Percentiles rank a stretch among this genome's conserved stretches.
Evolutionary conservation across 805 yeast species (phyloP).

Genomic region (Candida corydali): DNA sequence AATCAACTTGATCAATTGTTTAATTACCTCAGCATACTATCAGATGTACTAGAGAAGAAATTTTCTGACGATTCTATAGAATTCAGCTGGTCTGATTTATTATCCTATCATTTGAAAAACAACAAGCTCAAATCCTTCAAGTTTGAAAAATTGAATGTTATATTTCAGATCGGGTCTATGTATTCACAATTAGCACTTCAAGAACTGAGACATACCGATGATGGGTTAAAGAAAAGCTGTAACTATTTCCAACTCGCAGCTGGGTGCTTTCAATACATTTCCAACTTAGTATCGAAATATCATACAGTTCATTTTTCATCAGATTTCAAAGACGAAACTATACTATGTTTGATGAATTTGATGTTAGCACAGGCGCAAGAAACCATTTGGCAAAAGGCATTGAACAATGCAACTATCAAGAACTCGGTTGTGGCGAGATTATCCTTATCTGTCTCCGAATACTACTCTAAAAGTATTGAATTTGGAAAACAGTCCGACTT

Average conservation of each 20-base stretch:
- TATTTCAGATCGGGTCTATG: constrained; percentile 66
- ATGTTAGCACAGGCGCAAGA: constrained; percentile 88
- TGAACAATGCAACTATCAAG: constrained; percentile 41
- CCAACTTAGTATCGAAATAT: constrained; percentile 3
- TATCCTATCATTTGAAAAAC: constrained; percentile 49
- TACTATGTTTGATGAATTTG: constrained; percentile 47
- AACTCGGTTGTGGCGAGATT: constrained; percentile 61
- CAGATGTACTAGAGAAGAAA: constrained; percentile 40
- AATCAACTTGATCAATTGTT: constrained; percentile 34
- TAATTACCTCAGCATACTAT: constrained; percentile 46
- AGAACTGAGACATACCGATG: constrained; percentile 42
- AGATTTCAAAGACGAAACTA: constrained; percentile 51
- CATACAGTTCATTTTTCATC: constrained; percentile 13
- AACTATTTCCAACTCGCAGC: constrained; percentile 67
- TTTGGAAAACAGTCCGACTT: constrained; percentile 40
- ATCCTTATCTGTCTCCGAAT: constrained; percentile 57
- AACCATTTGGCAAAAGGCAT: constrained; percentile 73
- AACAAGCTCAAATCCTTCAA: constrained; percentile 43
- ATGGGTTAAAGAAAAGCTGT: constrained; percentile 61
- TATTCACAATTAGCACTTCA: constrained; percentile 54
- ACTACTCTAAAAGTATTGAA: constrained; percentile 45
- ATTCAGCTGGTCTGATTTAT: constrained; percentile 71
- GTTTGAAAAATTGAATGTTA: constrained; percentile 59
- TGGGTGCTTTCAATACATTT: constrained; percentile 47
- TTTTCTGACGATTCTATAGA: constrained; percentile 60